A percentile compares a stretch with the other conserved stretches of the same genome.
phyloP scores from a whole-genome alignment of 768 basidiomycete species.

The Sporobolomyces roseus region DNA sequence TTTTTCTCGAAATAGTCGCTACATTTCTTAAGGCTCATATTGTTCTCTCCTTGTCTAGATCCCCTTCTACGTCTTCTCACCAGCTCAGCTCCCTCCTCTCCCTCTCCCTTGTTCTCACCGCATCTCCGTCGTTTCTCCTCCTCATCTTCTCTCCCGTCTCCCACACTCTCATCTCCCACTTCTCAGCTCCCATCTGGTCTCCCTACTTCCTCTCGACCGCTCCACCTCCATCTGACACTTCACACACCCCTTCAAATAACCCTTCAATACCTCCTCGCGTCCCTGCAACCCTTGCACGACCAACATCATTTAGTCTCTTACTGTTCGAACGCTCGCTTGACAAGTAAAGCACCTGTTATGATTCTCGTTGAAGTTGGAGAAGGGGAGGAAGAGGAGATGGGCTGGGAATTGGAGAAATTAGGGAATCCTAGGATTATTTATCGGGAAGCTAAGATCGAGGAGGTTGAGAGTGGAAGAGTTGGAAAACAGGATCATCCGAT shows the following conservation, averaged over 20 bases:
- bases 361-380: neutral
- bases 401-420: neutral
- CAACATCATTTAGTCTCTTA: neutral
- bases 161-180: neutral
- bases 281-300: slow-evolving; percentile 9
- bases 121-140: neutral
- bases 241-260: neutral
- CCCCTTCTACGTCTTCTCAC: neutral
- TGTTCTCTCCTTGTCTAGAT: neutral
- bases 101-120: neutral
- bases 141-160: neutral
- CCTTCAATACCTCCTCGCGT: slow-evolving; percentile 3
- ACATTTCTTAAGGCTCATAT: neutral
- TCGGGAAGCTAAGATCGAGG: neutral
- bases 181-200: neutral
- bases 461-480: neutral
- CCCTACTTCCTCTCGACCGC: neutral
- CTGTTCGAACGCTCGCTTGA: neutral
- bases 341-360: neutral
- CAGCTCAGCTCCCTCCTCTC: neutral
- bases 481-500: neutral
- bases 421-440: neutral
- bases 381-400: neutral
- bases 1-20: neutral
- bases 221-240: neutral